Evolutionary conservation across 768 basidiomycete genomes (phyloP).

Genomic region (Mycena crocata): DNA sequence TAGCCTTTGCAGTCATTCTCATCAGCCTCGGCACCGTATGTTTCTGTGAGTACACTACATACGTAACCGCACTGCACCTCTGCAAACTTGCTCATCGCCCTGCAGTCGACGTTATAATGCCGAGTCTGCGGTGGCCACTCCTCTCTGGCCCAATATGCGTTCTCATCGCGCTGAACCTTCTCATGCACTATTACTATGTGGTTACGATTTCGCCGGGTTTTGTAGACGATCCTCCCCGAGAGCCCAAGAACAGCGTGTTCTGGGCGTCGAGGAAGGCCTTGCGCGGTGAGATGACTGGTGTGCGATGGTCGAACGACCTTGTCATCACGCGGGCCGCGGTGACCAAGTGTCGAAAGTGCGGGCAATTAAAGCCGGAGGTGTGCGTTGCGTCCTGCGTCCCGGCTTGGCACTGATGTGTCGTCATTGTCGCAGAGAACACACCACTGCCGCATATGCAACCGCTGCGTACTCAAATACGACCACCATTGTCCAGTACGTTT

Average conservation of each 20-base stretch:
- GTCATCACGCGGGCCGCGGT: constrained; percentile 65
- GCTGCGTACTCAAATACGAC: constrained; percentile 90
- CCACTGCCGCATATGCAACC: constrained; percentile 92
- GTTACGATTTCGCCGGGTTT: constrained; percentile 86
- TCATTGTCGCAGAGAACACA: constrained; percentile 93
- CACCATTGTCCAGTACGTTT: constrained; percentile 89
- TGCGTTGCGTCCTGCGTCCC: background rate
- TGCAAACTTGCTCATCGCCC: background rate
- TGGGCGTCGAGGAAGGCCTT: constrained; percentile 65
- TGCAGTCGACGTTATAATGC: constrained; percentile 83
- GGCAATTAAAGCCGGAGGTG: constrained; percentile 78
- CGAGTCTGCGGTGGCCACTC: constrained; percentile 68
- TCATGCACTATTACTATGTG: constrained; percentile 87
- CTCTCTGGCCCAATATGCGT: constrained; percentile 75
- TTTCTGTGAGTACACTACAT: constrained; percentile 74
- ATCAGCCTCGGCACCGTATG: constrained; percentile 75
- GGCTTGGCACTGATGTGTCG: too few relatives aligned
- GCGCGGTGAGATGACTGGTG: constrained; percentile 49
- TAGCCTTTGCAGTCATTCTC: constrained; percentile 81
- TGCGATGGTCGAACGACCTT: constrained; percentile 60
- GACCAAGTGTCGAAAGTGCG: constrained; percentile 78
- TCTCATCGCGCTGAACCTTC: constrained; percentile 82
- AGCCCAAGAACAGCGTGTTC: constrained; percentile 50
- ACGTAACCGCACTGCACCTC: background rate
- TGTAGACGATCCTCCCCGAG: constrained; percentile 64